Evolutionary conservation across 306 rosid species (phyloP).

Genomic region (Abrus precatorius): DNA sequence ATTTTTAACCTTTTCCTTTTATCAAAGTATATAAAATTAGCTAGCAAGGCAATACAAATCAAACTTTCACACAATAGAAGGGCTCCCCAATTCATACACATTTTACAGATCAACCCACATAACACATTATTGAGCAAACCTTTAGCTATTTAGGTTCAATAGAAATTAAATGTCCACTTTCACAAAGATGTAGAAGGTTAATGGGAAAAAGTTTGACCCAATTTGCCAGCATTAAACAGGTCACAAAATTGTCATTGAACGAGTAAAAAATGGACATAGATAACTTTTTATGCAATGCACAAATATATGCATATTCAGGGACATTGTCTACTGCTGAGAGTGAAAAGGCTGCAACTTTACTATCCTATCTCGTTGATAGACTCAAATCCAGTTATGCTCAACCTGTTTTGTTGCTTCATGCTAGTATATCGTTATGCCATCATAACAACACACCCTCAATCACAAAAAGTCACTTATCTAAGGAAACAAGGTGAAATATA

Average conservation of each 20-base stretch:
- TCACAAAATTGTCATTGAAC: no score
- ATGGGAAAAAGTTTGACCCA: no score
- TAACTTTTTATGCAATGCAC: not conserved
- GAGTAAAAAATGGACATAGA: not conserved
- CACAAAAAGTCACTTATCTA: constrained; percentile 9
- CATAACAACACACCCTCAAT: not conserved
- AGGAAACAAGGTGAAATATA: constrained; percentile 12
- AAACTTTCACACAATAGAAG: not conserved
- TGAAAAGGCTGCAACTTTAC: not conserved
- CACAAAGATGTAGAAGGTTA: not conserved
- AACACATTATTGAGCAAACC: not conserved
- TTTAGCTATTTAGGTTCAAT: constrained; percentile 12
- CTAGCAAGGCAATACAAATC: constrained; percentile 2
- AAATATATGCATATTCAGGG: not conserved
- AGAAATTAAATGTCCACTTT: not conserved
- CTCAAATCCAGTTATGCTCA: not conserved
- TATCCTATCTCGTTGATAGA: not conserved
- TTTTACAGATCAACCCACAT: not conserved
- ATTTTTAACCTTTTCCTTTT: not conserved
- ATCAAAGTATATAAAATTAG: not conserved
- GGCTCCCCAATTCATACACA: not conserved
- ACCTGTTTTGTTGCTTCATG: not conserved
- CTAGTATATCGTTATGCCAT: not conserved
- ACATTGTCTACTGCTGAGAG: not conserved
- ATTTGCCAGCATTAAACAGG: not conserved